Evolutionary conservation across 768 basidiomycete species (phyloP), one percentile per base, ranked within the genome.

Genomic region (Mycena vulgaris): DNA sequence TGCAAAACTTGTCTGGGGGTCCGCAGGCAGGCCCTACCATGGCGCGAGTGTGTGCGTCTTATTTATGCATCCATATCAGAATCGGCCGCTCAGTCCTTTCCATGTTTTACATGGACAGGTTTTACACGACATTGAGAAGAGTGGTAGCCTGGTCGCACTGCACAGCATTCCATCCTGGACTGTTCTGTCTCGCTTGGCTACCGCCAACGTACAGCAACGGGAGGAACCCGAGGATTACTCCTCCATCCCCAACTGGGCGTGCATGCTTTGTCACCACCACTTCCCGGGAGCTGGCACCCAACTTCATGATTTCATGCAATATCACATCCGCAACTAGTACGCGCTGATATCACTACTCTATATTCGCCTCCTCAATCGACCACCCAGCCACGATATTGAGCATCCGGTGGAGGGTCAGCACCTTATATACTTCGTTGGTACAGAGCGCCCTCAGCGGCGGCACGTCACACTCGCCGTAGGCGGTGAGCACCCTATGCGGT

Each of bases 31-130:
- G 57, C 37, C 9, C 17, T 40, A 11, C 37, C 23, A 1, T 58
- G 57, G 57, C 57, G 57, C 40, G 37, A 58, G 7, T 58, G 57
- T 58, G 57, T 58, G 27, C 3, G 57, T 39, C 16, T 13, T 4
- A 17, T 45, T 58, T 28, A 17, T 42, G 57, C 30, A 33, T 35
- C n/a, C n/a, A n/a, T n/a, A n/a, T n/a, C n/a, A n/a, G n/a, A n/a
- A n/a, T n/a, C n/a, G n/a, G n/a, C n/a, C n/a, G n/a, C n/a, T n/a
- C n/a, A n/a, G n/a, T n/a, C n/a, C n/a, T n/a, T n/a, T n/a, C n/a
- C n/a, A n/a, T n/a, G n/a, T n/a, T n/a, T n/a, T 21, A 23, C 35
- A 21, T 37, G 4, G 4, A 3, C 33, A 35, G 53, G 53, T 55
- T 33, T 9, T 55, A 3, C 53, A 55, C 13, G 31, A 5, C 27